phyloP scores from a whole-genome alignment of 768 basidiomycete species.

The Naematelia encephala region DNA sequence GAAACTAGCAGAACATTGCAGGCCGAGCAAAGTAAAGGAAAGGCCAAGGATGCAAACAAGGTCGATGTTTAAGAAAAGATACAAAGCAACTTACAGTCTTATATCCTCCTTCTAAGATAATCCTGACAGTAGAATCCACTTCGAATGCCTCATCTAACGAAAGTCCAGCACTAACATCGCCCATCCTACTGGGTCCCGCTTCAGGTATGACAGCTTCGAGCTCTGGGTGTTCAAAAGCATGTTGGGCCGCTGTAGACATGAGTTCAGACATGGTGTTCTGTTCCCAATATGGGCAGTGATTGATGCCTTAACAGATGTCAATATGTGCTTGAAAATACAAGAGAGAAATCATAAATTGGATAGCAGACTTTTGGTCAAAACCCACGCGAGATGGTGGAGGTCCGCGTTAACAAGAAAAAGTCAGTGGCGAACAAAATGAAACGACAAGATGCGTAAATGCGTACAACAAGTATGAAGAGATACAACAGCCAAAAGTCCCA shows the following conservation, averaged over 20 bases:
- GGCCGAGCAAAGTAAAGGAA: background rate
- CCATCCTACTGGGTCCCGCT: conserved; percentile 32
- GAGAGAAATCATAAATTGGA: no score
- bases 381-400: background rate
- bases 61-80: background rate
- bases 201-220: conserved; percentile 7
- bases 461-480: background rate
- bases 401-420: background rate
- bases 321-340: no score
- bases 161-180: conserved; percentile 21
- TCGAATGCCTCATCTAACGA: conserved; percentile 67
- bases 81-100: conserved; percentile 59
- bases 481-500: background rate
- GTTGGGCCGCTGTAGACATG: conserved; percentile 47
- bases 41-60: background rate
- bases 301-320: no score
- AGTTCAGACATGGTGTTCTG: conserved; percentile 38
- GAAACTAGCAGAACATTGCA: background rate
- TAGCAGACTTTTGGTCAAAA: background rate
- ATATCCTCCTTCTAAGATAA: conserved; percentile 63
- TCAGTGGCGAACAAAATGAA: background rate
- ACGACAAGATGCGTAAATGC: no score
- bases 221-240: conserved; percentile 45
- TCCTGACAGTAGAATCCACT: conserved; percentile 62
- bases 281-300: no score